phyloP scores from a whole-genome alignment of 2,329 filamentous ascomycete genomes.

The Blumeriella jaapii region DNA sequence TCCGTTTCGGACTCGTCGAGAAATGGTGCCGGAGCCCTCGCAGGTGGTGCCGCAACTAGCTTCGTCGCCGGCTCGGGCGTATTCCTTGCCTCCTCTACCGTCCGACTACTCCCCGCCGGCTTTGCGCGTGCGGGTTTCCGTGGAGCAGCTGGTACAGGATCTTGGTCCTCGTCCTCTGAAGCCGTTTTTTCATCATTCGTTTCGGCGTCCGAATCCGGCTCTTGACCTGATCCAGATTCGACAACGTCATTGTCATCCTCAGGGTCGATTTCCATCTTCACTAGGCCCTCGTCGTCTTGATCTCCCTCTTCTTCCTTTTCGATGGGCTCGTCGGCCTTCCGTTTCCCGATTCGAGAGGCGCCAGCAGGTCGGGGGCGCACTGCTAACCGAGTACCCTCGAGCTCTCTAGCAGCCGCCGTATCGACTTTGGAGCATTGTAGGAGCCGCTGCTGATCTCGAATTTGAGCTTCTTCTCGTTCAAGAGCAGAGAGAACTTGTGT shows the following conservation, averaged over 20 bases:
- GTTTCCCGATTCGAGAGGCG: constrained; percentile 36
- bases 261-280: constrained; percentile 40
- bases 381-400: constrained; percentile 8
- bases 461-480: constrained; percentile 77
- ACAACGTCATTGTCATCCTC: constrained; percentile 25
- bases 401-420: constrained; percentile 13
- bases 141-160: constrained; percentile 5
- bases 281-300: constrained; percentile 38
- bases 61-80: constrained; percentile 4
- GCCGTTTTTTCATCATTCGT: constrained; percentile 18
- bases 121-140: constrained; percentile 4
- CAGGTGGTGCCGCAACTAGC: constrained; percentile 12
- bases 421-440: constrained; percentile 30
- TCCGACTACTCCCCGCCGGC: constrained; percentile 3
- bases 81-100: constrained; percentile 3
- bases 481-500: constrained; percentile 55
- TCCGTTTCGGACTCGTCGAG: constrained; percentile 21
- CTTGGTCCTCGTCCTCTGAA: constrained; percentile 9
- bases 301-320: constrained; percentile 30
- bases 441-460: constrained; percentile 58
- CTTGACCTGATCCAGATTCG: constrained; percentile 12
- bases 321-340: constrained; percentile 34
- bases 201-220: constrained; percentile 12
- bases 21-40: constrained; percentile 6
- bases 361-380: constrained; percentile 11